Evolutionary conservation across 768 basidiomycete species (phyloP).

Genomic region (Leccinum rimulosum): DNA sequence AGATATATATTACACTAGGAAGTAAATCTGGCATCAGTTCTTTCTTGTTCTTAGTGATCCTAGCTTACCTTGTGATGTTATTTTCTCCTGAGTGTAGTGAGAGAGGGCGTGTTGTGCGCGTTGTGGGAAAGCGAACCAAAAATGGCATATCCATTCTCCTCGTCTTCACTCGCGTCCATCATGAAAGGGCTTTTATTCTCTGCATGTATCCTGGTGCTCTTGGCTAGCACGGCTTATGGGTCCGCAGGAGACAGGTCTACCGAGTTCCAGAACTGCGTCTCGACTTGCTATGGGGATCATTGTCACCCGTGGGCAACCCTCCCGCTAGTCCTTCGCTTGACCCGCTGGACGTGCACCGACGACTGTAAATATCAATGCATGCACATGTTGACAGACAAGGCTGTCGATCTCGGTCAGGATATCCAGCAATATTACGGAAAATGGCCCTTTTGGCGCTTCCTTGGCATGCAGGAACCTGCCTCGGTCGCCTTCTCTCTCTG

Average conservation of each 20-base stretch:
- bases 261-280: slow-evolving; percentile 38
- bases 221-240: slow-evolving; percentile 5
- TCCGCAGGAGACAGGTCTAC: slow-evolving; percentile 36
- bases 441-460: slow-evolving; percentile 91
- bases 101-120: neutral
- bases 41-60: neutral
- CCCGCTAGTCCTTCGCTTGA: slow-evolving; percentile 57
- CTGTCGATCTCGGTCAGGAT: slow-evolving; percentile 37
- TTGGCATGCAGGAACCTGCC: slow-evolving; percentile 93
- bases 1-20: neutral
- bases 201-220: slow-evolving; percentile 16
- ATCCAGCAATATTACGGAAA: slow-evolving; percentile 90
- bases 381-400: slow-evolving; percentile 68
- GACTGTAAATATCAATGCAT: slow-evolving; percentile 91
- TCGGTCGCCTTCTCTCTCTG: slow-evolving; percentile 87
- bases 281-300: slow-evolving; percentile 27
- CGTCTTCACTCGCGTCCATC: neutral
- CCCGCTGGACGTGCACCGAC: slow-evolving; percentile 84
- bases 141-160: neutral
- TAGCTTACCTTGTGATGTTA: neutral
- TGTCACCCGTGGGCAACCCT: slow-evolving; percentile 31
- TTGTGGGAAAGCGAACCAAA: neutral
- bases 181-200: slow-evolving; percentile 12
- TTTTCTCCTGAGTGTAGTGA: neutral
- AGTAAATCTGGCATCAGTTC: neutral